Base-by-base conservation (phyloP, 768 basidiomycete genomes). In the Trametes coccinea region DNA sequence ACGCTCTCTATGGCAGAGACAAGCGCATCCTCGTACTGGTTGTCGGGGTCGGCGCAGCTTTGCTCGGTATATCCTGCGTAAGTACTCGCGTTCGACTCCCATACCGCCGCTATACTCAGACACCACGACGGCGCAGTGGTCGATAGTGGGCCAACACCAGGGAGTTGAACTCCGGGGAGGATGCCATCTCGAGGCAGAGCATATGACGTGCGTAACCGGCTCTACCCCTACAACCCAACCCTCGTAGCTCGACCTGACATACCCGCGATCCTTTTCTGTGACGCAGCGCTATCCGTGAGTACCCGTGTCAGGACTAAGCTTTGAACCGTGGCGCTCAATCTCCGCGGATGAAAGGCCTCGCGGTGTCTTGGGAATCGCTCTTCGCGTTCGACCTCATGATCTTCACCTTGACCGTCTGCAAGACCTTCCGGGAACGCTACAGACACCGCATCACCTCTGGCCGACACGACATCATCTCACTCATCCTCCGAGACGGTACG, bases 401-500 rank as follows among this genome's bases (percentile, higher is more conserved):
- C 13, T 82, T 84, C 60, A 59, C 62, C 22, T 70, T 85, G 22
- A 85, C 81, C 0, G 48, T 84, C n/a, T 65, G 67, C 65, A 82
- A 80, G 67, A 81, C 82, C 3, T 77, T 63, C 71, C 63, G 63
- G 53, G 70, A 71, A 10, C 64, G 77, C 52, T 34, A 68, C 61
- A 56, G 72, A 72, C 31, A 71, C 69, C 55, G 60, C 49, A 16
- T 60, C n/a, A 16, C 50, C 49, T 73, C 27, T 69, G 71, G 22
- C 59, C 67, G 37, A 66, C 60, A 61, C 31, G 56, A 75, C 34
- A 62, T 84, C 3, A 63, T 83, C 6, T 71, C 75, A 17, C 67
- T 83, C 17, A 69, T 85, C 8, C 69, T 79, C 29, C 74, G 82
- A 63, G 83, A 85, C 65, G 83, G 84, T 83, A 59, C 59, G 78